Conservation (phyloP, 2,329 filamentous ascomycete species). For the Colletotrichum karsti region DNA sequence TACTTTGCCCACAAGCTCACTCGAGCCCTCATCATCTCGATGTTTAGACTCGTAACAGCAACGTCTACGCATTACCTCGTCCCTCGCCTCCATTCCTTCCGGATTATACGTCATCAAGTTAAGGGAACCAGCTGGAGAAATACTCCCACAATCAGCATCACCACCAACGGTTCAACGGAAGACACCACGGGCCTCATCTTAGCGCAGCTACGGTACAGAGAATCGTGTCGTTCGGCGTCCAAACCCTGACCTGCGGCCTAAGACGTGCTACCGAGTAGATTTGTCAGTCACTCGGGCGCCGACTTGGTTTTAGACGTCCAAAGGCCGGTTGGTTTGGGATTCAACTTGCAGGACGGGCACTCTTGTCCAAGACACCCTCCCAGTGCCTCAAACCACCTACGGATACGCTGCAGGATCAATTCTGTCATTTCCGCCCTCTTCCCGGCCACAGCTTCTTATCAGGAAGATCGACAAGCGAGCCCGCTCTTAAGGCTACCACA, state of each 20-base stretch:
- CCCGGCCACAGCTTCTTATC: constrained; percentile 11
- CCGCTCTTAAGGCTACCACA: constrained; percentile 23
- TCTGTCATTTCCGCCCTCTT: constrained; percentile 22
- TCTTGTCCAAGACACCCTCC: not conserved
- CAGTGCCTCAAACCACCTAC: not conserved
- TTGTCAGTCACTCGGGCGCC: too few relatives aligned
- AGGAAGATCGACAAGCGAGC: constrained; percentile 24
- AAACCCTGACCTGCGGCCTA: too few relatives aligned
- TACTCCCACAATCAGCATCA: not conserved
- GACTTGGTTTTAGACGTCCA: not conserved
- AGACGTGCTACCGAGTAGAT: not conserved
- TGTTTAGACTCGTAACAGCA: not conserved
- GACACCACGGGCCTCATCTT: too few relatives aligned
- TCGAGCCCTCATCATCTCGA: not conserved
- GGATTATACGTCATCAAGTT: not conserved
- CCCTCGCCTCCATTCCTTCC: not conserved
- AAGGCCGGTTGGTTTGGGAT: not conserved
- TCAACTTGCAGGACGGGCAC: not conserved
- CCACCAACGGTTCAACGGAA: not conserved
- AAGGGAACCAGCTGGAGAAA: not conserved
- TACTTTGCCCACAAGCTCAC: not conserved
- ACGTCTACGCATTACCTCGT: not conserved
- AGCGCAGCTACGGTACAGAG: too few relatives aligned
- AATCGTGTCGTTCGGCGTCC: too few relatives aligned
- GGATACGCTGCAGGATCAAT: constrained; percentile 3